Evolutionary conservation across 2,329 filamentous ascomycete genomes (phyloP), one percentile per base, ranked within the genome.

Genomic region (Cladosporium oxysporum): DNA sequence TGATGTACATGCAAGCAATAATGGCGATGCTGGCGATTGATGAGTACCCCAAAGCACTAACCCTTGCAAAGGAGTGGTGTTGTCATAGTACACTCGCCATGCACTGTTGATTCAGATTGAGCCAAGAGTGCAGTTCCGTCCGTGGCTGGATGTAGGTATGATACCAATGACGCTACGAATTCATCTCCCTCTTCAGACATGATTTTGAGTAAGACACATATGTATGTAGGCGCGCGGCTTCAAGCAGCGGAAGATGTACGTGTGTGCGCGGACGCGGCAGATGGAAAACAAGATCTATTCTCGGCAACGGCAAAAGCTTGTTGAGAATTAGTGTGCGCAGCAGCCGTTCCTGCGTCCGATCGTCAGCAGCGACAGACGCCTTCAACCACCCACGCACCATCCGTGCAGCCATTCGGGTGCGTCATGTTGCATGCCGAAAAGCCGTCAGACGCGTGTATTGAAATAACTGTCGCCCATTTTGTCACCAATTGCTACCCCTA

Each of bases 401-500:
- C 37, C 37, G 37, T n/a, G 37, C 37, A 47, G 41, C 41, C 41
- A 47, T 21, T 47, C 41, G 41, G 23, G 23, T 18, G 52, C 52
- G 52, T 55, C 52, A 55, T 55, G 29, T 12, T 16, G 14, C 12
- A 31, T n/a, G 52, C 52, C 55, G 55, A n/a, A 35, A 33, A 58
- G 55, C 55, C 55, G 55, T 58, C 52, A 47, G 52, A 58, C 55
- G 55, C 55, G 55, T 33, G 55, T 58, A n/a, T 23, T n/a, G 31
- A 28, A 41, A n/a, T 58, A 18, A 29, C 16, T 29, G 55, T 21
- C 31, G n/a, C 28, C n/a, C 28, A 58, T 21, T 23, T 21, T 14
- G 55, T 58, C 55, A 33, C 55, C 21, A 37, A 58, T 7, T 33
- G 12, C 7, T 23, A 31, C 55, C 55, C 55, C 55, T 58, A 58